Evolutionary conservation across 1,284 basidiomycete species (phyloP).

Genomic region (Tremellales sp.): DNA sequence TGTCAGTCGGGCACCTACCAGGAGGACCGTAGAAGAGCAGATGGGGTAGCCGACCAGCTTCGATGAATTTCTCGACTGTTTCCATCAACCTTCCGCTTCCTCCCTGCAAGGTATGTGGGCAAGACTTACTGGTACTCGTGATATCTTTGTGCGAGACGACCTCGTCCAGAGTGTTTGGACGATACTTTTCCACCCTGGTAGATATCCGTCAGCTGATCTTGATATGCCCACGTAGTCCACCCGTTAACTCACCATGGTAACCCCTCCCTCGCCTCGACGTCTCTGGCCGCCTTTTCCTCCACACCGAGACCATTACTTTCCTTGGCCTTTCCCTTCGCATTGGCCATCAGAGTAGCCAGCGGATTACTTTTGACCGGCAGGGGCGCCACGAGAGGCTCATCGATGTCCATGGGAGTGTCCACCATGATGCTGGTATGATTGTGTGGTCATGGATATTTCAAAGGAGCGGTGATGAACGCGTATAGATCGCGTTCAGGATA

Average conservation of each 20-base stretch:
- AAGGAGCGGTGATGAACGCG: too few relatives aligned
- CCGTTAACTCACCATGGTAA: slow-evolving; percentile 43
- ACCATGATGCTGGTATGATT: too few relatives aligned
- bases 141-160: slow-evolving; percentile 95
- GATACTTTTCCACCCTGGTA: slow-evolving; percentile 89
- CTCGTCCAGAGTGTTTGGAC: slow-evolving; percentile 80
- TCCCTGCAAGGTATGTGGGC: neutral
- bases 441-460: neutral
- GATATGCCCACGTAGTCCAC: neutral
- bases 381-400: slow-evolving; percentile 16
- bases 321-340: slow-evolving; percentile 42
- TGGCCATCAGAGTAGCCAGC: slow-evolving; percentile 43
- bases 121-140: slow-evolving; percentile 73
- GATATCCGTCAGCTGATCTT: slow-evolving; percentile 5
- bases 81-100: neutral
- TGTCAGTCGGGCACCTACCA: slow-evolving; percentile 48
- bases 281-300: slow-evolving; percentile 22
- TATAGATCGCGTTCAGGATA: too few relatives aligned
- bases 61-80: slow-evolving; percentile 94
- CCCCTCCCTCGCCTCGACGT: slow-evolving; percentile 38
- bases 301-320: slow-evolving; percentile 13
- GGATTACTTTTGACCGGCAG: slow-evolving; percentile 26
- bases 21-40: slow-evolving; percentile 97
- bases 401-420: slow-evolving; percentile 26
- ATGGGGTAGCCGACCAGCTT: slow-evolving; percentile 90